Evolutionary conservation across 257 asterid species (phyloP), one percentile per base, ranked within the genome.

Genomic region (Verbena officinalis): DNA sequence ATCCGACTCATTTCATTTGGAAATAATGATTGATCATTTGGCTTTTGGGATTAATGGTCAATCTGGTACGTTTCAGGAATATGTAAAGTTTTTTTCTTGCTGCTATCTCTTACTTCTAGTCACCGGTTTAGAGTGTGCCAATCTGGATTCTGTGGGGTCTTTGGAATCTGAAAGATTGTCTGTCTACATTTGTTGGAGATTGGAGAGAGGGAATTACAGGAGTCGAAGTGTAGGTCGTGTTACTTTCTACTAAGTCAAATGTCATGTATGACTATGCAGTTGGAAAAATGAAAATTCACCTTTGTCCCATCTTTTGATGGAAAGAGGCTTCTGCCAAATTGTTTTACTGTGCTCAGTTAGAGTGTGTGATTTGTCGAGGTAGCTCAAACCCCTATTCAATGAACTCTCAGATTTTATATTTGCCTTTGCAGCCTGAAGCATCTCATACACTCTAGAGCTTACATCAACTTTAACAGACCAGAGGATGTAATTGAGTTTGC

Each of bases 401-500:
- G 2, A 51, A 19, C 21, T 68, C 69, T 68, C 34, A 68, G 45
- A 15, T 38, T 57, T 17, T 40, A 17, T 22, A 3, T 74, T 54
- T 68, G 43, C 17, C 54, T 74, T 73, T 80, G 86, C 94, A 89
- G 97, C 78, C 94, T 61, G 73, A 89, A 81, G 84, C 85, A 59
- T 69, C 78, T 70, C 49, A 68, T 45, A 5, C 73, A 80, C 71
- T 81, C 97, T n/a, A 81, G 89, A 80, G 91, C 94, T 58, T 83
- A 83, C 73, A 75, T 89, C 33, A 77, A 87, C 75, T 84, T 89
- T 49, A 79, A 79, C 59, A 77, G 52, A 53, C 78, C 87, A 14
- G 95, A 81, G 40, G 97, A 89, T 73, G 97, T 89, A 53, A 43
- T 87, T 54, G 94, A 84, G 78, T 87, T 89, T 70, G 91, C 95